Percentiles rank a stretch among this genome's conserved stretches.
Evolutionary conservation across 2,329 filamentous ascomycete species (phyloP).

Genomic region (Neurospora sp.): DNA sequence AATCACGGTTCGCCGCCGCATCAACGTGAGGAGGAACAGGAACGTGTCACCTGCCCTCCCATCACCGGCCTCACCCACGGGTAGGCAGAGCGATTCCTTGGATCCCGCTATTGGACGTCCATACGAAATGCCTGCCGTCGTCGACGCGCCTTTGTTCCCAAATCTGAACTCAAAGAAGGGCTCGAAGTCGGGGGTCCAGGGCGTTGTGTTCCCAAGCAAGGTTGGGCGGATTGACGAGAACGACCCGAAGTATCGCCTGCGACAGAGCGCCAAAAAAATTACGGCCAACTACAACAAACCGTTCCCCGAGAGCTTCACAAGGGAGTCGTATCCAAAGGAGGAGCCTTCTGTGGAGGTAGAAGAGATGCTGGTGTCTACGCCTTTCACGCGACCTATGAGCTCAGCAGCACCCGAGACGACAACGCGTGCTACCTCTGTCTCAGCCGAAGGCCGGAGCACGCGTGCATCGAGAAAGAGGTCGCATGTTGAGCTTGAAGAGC

Average conservation of each 20-base stretch:
- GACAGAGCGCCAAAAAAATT: constrained; percentile 19
- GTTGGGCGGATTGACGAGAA: constrained; percentile 18
- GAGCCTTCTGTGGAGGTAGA: constrained; percentile 1
- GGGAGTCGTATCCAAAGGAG: background rate
- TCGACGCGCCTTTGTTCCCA: constrained; percentile 18
- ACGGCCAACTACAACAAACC: constrained; percentile 23
- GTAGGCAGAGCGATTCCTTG: constrained; percentile 1
- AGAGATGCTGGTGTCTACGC: constrained; percentile 5
- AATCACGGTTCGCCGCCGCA: constrained; percentile 21
- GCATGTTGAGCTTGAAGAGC: constrained; percentile 43
- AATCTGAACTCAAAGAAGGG: constrained; percentile 22
- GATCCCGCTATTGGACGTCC: constrained; percentile 12
- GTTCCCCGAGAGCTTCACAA: background rate
- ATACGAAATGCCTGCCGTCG: constrained; percentile 19
- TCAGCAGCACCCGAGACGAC: constrained; percentile 4
- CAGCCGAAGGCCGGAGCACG: constrained; percentile 33
- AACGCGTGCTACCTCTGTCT: constrained; percentile 19
- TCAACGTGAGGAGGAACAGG: constrained; percentile 19
- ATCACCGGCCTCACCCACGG: constrained; percentile 10
- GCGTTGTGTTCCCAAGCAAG: constrained; percentile 16
- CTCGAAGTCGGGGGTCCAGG: constrained; percentile 13
- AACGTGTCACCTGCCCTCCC: constrained; percentile 19
- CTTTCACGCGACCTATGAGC: constrained; percentile 8
- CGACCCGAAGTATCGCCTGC: constrained; percentile 18
- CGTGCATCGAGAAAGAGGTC: constrained; percentile 42